Conservation (phyloP, 1,284 basidiomycete species). For the Boletus semigastroideus region DNA sequence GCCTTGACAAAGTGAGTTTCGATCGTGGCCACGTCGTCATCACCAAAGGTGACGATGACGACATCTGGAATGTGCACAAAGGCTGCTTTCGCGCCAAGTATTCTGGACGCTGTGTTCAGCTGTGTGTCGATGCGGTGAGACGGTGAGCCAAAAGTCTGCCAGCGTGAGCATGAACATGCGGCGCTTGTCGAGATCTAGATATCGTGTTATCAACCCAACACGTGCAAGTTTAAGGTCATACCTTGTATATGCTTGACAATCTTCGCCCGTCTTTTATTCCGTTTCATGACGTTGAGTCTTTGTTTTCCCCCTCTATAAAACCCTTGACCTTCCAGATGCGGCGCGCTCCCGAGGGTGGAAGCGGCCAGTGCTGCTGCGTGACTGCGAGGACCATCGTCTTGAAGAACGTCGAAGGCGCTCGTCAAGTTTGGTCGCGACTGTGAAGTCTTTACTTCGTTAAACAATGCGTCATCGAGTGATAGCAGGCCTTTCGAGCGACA, state of each 20-base stretch:
- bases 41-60: constrained; percentile 75
- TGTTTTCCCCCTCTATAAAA: constrained; percentile 33
- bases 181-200: constrained; percentile 59
- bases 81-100: constrained; percentile 60
- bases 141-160: constrained; percentile 77
- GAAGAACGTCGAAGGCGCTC: constrained; percentile 21
- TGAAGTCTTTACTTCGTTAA: constrained; percentile 26
- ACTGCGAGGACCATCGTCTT: constrained; percentile 16
- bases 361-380: constrained; percentile 15
- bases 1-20: constrained; percentile 80
- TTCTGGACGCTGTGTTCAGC: constrained; percentile 54
- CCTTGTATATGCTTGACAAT: constrained; percentile 39
- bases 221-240: constrained; percentile 7
- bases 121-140: constrained; percentile 87
- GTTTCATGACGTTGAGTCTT: constrained; percentile 26
- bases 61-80: constrained; percentile 82
- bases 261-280: constrained; percentile 12
- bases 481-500: constrained; percentile 12
- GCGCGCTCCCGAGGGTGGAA: constrained; percentile 1
- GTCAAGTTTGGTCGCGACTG: constrained; percentile 30
- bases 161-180: constrained; percentile 79
- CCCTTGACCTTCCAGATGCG: constrained; percentile 21
- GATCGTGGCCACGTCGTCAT: constrained; percentile 55
- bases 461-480: constrained; percentile 27
- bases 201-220: constrained; percentile 1